A percentile compares a stretch with the other conserved stretches of the same genome.
Evolutionary conservation across 2,329 filamentous ascomycete genomes (phyloP).

Genomic region (Stenocarpella maydis): DNA sequence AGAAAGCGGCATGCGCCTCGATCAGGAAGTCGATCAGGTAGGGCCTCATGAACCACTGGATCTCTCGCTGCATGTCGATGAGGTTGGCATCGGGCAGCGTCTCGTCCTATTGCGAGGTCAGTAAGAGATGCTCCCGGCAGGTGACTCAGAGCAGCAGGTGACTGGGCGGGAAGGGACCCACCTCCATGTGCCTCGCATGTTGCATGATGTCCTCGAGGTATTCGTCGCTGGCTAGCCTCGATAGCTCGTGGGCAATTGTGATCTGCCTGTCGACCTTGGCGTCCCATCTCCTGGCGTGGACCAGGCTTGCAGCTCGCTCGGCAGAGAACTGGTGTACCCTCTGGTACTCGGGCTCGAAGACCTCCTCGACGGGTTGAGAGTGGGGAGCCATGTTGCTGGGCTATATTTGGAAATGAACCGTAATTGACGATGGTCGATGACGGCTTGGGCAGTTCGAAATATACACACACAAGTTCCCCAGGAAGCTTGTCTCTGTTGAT

Average conservation of each 20-base stretch:
- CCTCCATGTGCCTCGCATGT: slow-evolving; percentile 97
- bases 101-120: slow-evolving; percentile 63
- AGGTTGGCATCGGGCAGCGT: slow-evolving; percentile 95
- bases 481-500: slow-evolving; percentile 54
- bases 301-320: slow-evolving; percentile 34
- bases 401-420: slow-evolving; percentile 36
- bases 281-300: slow-evolving; percentile 36
- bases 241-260: slow-evolving; percentile 88
- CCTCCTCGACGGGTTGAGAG: slow-evolving; percentile 43
- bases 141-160: not conserved
- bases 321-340: slow-evolving; percentile 34
- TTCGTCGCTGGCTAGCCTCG: slow-evolving; percentile 83
- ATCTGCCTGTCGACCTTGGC: slow-evolving; percentile 75
- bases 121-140: not conserved
- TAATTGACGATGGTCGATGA: slow-evolving; percentile 30
- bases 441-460: slow-evolving; percentile 16
- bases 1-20: slow-evolving; percentile 95
- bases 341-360: slow-evolving; percentile 34
- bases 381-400: slow-evolving; percentile 46
- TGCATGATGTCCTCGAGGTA: slow-evolving; percentile 94
- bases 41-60: slow-evolving; percentile 99
- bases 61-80: slow-evolving; percentile 98
- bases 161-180: slow-evolving; percentile 47
- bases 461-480: slow-evolving; percentile 53
- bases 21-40: slow-evolving; percentile 98